Evolutionary conservation across 441 rosid species (phyloP), one percentile per base, ranked within the genome.

Genomic region (Pelargonium citronellum): DNA sequence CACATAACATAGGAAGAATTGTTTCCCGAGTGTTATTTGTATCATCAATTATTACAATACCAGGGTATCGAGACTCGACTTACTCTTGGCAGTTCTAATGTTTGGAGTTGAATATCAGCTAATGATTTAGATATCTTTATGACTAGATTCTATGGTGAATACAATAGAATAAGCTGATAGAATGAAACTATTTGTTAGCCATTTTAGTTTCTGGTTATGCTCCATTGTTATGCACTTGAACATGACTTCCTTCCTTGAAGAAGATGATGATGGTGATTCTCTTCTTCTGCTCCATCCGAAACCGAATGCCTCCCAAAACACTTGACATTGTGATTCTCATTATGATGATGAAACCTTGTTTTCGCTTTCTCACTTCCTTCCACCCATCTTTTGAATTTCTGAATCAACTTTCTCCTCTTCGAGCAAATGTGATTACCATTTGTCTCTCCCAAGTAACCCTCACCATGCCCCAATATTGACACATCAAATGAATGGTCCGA

Each of bases 331-430:
- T 66, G 74, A 68, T 74, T 79, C 30, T 66, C 83, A 60, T 77
- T 82, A 16, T 80, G 87, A 49, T 77, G 83, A 53, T 77, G 83
- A 53, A 67, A 0, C 70, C 79, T 82, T 10, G 72, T 8, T 69
- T 80, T 86, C 72, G 75, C 70, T 20, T 71, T 79, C 15, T 85
- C 89, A 61, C 69, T 74, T 47, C 95, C 87, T 67, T 87, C 96
- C 20, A 91, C 88, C 92, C 91, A 89, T 82, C 68, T 87, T 77
- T 80, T 91, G 3, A 89, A 74, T 77, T 84, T 91, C 16, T 83
- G 78, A 58, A 91, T 77, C 69, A 89, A 34, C 77, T 75, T 89
- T 69, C 71, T 78, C 82, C 85, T 85, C 73, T 74, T 87, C 47
- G 91, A 71, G 63, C 63, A 13, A 53, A 69, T 78, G 19, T 71